Evolutionary conservation across 2,329 filamentous ascomycete species (phyloP).

Genomic region (Blastomyces gilchristii): DNA sequence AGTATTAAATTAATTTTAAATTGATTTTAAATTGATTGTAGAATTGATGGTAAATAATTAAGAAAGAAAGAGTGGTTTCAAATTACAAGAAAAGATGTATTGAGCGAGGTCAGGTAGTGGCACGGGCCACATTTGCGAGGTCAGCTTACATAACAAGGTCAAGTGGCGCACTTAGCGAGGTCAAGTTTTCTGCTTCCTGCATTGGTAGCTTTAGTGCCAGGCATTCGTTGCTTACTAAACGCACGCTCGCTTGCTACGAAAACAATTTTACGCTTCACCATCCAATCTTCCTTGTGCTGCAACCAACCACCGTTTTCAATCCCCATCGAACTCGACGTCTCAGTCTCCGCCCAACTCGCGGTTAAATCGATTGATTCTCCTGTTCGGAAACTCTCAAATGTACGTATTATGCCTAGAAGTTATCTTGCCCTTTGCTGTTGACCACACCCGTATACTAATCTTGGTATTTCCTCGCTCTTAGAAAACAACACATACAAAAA

Average conservation of each 20-base stretch:
- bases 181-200: no score
- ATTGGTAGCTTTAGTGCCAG: not conserved
- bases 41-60: no score
- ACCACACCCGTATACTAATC: conserved; percentile 2
- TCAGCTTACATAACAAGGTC: no score
- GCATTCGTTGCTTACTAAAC: conserved; percentile 1
- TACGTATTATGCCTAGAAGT: conserved; percentile 4
- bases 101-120: no score
- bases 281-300: not conserved
- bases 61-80: no score
- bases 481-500: conserved; percentile 58
- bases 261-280: not conserved
- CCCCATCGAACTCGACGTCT: conserved; percentile 71
- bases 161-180: no score
- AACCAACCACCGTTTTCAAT: conserved; percentile 8
- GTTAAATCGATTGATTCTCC: conserved; percentile 97
- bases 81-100: no score
- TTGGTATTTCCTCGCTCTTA: conserved; percentile 13
- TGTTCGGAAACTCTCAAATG: conserved; percentile 32
- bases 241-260: conserved; percentile 7
- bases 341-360: conserved; percentile 97
- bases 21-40: no score
- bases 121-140: no score
- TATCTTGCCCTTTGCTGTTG: not conserved
- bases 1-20: no score